A percentile compares a stretch with the other conserved stretches of the same genome.
Conservation (phyloP, 768 basidiomycete genomes). For the Neoboletus magnificus region DNA sequence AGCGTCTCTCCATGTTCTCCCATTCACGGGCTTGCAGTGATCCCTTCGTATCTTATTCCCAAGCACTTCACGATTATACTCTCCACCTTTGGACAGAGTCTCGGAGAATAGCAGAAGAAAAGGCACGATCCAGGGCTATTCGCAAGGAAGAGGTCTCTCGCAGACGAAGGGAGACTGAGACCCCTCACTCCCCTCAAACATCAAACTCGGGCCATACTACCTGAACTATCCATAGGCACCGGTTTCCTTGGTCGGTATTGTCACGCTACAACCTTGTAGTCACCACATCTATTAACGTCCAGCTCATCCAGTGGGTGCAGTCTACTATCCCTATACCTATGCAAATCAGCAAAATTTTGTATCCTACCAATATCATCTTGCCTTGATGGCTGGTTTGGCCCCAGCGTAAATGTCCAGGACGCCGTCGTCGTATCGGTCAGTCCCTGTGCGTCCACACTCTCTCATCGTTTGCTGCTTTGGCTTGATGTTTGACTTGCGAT, state of each 20-base stretch:
- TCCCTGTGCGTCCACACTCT: constrained; percentile 15
- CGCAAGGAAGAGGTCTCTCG: constrained; percentile 27
- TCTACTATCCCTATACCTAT: constrained; percentile 11
- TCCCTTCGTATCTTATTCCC: constrained; percentile 55
- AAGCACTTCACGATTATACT: constrained; percentile 65
- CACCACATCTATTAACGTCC: constrained; percentile 9
- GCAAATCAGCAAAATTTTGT: constrained; percentile 15
- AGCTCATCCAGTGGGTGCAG: constrained; percentile 14
- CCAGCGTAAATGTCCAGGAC: neutral
- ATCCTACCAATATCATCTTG: constrained; percentile 7
- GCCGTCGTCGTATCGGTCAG: constrained; percentile 5
- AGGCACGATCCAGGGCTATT: constrained; percentile 31
- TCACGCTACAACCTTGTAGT: constrained; percentile 2
- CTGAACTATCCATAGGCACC: constrained; percentile 11
- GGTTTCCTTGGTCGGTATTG: constrained; percentile 15
- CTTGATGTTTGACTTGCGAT: constrained; percentile 1
- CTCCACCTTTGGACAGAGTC: constrained; percentile 66
- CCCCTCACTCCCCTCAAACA: neutral
- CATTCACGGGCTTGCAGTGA: constrained; percentile 15
- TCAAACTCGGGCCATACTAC: constrained; percentile 8
- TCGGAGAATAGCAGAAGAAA: constrained; percentile 54
- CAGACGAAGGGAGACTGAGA: constrained; percentile 23
- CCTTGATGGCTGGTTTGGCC: constrained; percentile 2
- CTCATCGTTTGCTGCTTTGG: neutral
- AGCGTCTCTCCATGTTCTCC: constrained; percentile 15